Percentiles rank a stretch among this genome's conserved stretches.
Conservation (phyloP, 1,139 yeast genomes). For the Blastobotrys elegans region DNA sequence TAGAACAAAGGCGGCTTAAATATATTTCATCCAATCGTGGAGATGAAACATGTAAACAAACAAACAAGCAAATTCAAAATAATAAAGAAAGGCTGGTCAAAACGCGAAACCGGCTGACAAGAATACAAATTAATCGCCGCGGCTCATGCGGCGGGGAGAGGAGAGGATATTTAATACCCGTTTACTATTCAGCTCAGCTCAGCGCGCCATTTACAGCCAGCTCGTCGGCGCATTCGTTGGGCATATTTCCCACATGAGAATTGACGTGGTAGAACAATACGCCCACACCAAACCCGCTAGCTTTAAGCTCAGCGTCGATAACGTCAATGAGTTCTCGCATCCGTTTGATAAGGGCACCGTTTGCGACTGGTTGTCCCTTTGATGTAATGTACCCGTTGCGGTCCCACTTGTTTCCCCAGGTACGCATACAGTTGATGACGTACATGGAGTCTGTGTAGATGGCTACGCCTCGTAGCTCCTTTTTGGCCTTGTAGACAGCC, state of each 20-base stretch:
- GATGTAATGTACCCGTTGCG: constrained; percentile 45
- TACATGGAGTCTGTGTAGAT: constrained; percentile 58
- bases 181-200: no score
- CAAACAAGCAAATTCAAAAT: no score
- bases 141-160: no score
- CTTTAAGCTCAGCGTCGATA: not conserved
- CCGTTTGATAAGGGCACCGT: not conserved
- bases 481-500: not conserved
- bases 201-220: not conserved
- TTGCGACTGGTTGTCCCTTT: not conserved
- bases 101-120: no score
- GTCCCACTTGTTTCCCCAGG: constrained; percentile 53
- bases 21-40: no score
- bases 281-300: not conserved
- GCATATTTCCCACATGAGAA: not conserved
- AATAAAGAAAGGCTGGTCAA: no score
- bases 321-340: not conserved
- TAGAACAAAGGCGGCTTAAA: no score
- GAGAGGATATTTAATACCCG: no score
- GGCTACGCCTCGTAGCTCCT: not conserved
- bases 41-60: no score
- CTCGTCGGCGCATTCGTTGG: not conserved
- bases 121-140: no score
- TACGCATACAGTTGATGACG: constrained; percentile 43
- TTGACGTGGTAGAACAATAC: not conserved